phyloP scores from a whole-genome alignment of 495 filamentous ascomycete genomes.

The Hypoxylon fragiforme region DNA sequence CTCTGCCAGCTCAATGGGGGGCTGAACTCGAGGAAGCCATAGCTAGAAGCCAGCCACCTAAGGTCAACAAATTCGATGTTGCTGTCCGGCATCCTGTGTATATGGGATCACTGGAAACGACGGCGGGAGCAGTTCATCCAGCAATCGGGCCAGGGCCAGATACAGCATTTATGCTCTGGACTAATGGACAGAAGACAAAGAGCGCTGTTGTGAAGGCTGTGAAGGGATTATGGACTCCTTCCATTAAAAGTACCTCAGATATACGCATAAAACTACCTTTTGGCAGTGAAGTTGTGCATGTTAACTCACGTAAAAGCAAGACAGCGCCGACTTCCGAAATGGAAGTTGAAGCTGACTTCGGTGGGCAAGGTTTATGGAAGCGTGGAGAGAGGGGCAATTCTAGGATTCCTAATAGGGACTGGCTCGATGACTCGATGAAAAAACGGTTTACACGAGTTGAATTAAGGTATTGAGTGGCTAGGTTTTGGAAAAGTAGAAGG shows the following conservation, averaged over 20 bases:
- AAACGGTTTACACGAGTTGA: slow-evolving; percentile 35
- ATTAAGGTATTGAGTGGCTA: slow-evolving; percentile 27
- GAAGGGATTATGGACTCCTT: slow-evolving; percentile 8
- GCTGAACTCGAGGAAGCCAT: slow-evolving; percentile 35
- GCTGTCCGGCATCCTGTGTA: slow-evolving; percentile 47
- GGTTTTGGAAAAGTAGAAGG: background rate
- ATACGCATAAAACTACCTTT: background rate
- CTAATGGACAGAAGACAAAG: background rate
- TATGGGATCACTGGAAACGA: slow-evolving; percentile 37
- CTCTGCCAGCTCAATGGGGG: slow-evolving; percentile 27
- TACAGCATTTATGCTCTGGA: slow-evolving; percentile 14
- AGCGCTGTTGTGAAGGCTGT: background rate
- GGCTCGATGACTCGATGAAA: slow-evolving; percentile 34
- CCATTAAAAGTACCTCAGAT: background rate
- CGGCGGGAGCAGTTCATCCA: slow-evolving; percentile 42
- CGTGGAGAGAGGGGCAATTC: background rate
- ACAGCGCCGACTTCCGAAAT: background rate
- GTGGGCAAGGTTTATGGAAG: slow-evolving; percentile 24
- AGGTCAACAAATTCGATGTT: slow-evolving; percentile 31
- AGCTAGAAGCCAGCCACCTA: slow-evolving; percentile 5
- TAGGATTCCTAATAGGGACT: slow-evolving; percentile 21
- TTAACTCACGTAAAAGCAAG: slow-evolving; percentile 1
- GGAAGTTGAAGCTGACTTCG: slow-evolving; percentile 10
- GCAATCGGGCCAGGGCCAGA: slow-evolving; percentile 26
- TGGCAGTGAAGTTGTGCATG: background rate